Percentiles rank a stretch among this genome's conserved stretches.
phyloP scores from a whole-genome alignment of 352 stramenopile species.

The Pythium monospermum region DNA sequence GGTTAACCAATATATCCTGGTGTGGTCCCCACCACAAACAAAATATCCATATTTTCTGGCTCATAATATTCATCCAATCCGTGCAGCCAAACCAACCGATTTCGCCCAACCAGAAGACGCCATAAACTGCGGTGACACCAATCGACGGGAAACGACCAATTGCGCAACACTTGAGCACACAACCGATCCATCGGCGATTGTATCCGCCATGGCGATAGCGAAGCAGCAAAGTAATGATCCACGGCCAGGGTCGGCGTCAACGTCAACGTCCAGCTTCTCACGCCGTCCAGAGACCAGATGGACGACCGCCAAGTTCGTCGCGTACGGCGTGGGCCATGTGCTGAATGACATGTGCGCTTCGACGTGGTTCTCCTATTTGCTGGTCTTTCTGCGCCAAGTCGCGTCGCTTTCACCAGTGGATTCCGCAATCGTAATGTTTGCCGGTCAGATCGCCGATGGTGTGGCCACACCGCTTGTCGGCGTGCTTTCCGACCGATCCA shows the following conservation, averaged over 20 bases:
- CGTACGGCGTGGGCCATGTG: slow-evolving; percentile 80
- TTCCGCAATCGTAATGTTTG: slow-evolving; percentile 84
- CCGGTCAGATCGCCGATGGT: slow-evolving; percentile 77
- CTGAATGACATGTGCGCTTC: slow-evolving; percentile 88
- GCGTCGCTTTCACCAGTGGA: slow-evolving; percentile 65
- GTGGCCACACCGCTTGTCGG: slow-evolving; percentile 75
- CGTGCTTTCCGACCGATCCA: slow-evolving; percentile 65
- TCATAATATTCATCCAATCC: too few species aligned
- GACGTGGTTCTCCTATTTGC: slow-evolving; percentile 86
- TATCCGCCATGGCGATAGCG: slow-evolving; percentile 3
- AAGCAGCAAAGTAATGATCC: slow-evolving; percentile 2
- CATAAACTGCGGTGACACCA: too few species aligned
- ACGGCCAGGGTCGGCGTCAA: neutral
- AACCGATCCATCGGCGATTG: too few species aligned
- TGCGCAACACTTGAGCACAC: too few species aligned
- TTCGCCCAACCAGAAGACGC: too few species aligned
- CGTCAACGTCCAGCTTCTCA: slow-evolving; percentile 1
- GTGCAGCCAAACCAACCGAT: too few species aligned
- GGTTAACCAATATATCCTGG: too few species aligned
- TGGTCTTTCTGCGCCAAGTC: slow-evolving; percentile 69
- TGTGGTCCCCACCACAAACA: too few species aligned
- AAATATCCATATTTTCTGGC: too few species aligned
- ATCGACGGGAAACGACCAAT: too few species aligned
- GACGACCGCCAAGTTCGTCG: slow-evolving; percentile 52
- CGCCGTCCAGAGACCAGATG: slow-evolving; percentile 24